Percentiles rank a stretch among this genome's conserved stretches.
phyloP scores from a whole-genome alignment of 1,284 basidiomycete species.

The Microbotryum intermedium region DNA sequence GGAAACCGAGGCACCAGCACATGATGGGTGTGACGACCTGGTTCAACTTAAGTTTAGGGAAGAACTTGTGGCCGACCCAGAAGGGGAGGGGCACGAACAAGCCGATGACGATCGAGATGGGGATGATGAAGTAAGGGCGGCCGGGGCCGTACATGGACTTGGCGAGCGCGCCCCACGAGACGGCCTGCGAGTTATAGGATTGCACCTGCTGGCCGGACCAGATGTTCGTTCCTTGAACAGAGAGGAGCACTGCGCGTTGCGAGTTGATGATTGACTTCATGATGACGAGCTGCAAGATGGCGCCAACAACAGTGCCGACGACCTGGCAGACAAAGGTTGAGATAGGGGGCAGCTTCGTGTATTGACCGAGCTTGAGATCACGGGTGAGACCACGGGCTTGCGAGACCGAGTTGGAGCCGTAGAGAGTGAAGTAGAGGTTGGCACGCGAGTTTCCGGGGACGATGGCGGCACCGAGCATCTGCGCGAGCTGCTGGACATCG shows the following conservation, averaged over 20 bases:
- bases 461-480: conserved; percentile 57
- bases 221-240: conserved; percentile 43
- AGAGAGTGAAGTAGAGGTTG: conserved; percentile 44
- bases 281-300: conserved; percentile 43
- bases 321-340: conserved; percentile 60
- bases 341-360: conserved; percentile 66
- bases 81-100: conserved; percentile 51
- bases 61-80: conserved; percentile 48
- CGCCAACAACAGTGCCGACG: conserved; percentile 55
- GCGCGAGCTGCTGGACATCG: conserved; percentile 46
- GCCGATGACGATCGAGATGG: conserved; percentile 41
- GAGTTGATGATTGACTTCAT: conserved; percentile 50
- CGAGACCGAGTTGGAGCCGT: conserved; percentile 40
- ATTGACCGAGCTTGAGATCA: conserved; percentile 66
- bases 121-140: conserved; percentile 46
- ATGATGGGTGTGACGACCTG: conserved; percentile 27
- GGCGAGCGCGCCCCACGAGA: conserved; percentile 57
- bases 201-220: conserved; percentile 50
- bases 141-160: conserved; percentile 32
- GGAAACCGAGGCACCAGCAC: conserved; percentile 27
- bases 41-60: conserved; percentile 41
- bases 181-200: conserved; percentile 52
- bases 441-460: conserved; percentile 57
- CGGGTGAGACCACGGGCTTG: conserved; percentile 48
- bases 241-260: conserved; percentile 47